Evolutionary conservation across 2,329 filamentous ascomycete species (phyloP), one percentile per base, ranked within the genome.

Genomic region (Sordariomycetes sp.): DNA sequence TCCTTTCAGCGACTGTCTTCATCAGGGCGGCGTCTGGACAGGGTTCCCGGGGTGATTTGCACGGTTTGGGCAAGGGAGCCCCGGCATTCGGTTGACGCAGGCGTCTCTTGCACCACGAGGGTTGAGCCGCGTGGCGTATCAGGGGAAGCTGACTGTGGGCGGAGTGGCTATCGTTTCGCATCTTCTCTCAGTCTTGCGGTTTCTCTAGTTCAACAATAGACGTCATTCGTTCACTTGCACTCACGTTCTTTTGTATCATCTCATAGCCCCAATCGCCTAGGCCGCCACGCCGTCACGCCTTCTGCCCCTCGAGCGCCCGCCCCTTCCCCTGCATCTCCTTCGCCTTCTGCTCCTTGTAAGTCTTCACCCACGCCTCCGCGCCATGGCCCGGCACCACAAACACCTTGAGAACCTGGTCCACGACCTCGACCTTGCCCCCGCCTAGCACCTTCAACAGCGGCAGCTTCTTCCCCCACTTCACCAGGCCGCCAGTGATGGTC

Each of bases 401-500:
- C 34, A 99, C 82, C 66, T 77, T 84, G 25, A 97, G 81, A 61
- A 97, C 72, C 34, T 89, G 87, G 70, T 99, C 92, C 53, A 95
- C 84, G 10, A 99, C 78, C 72, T 95, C 91, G 7, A 95, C 82
- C 65, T 87, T 90, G 7, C 88, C 90, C 10, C 81, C 82, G 10
- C 76, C 76, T 61, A 97, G 70, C 34, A 92, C 80, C 73, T 90
- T 88, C 55, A 90, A 70, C 63, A 97, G 69, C 22, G 82, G 76
- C 61, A 94, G 78, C 67, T 92, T 94, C 79, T 89, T 91, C 53
- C 94, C 92, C 24, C 91, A 85, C 74, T 95, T 96, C 65, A 96
- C 82, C 64, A 99, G 69, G 0, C 91, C 90, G 0, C 90, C 90
- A 0, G 76, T 74, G 3, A 72, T 72, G 0, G 90, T 97, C 74